Percentiles rank a stretch among this genome's conserved stretches.
Conservation (phyloP, 805 yeast species). For the Lachancea cidri region DNA sequence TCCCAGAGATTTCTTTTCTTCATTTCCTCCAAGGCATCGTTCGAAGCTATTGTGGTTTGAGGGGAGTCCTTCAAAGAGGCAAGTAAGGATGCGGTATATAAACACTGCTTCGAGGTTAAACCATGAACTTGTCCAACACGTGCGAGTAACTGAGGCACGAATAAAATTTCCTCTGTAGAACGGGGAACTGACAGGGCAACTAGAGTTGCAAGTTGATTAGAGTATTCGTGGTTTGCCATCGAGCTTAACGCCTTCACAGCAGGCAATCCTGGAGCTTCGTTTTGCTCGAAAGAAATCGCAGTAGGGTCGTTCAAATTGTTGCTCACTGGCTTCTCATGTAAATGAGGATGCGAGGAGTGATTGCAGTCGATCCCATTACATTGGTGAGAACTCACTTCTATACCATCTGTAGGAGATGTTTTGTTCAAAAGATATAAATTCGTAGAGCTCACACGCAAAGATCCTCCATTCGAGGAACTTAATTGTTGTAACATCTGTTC, state of each 20-base stretch:
- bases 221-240: slow-evolving; percentile 46
- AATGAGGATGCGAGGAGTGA: slow-evolving; percentile 10
- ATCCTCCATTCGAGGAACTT: slow-evolving; percentile 19
- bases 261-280: slow-evolving; percentile 72
- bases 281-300: slow-evolving; percentile 50
- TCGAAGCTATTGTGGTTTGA: slow-evolving; percentile 22
- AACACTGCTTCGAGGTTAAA: slow-evolving; percentile 64
- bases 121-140: slow-evolving; percentile 68
- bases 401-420: slow-evolving; percentile 9
- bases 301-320: slow-evolving; percentile 25
- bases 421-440: slow-evolving; percentile 33
- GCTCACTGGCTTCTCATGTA: slow-evolving; percentile 26
- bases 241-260: slow-evolving; percentile 60
- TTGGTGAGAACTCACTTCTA: background rate
- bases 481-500: slow-evolving; percentile 21
- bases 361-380: slow-evolving; percentile 8
- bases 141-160: slow-evolving; percentile 67
- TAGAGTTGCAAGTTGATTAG: slow-evolving; percentile 45
- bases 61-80: slow-evolving; percentile 58
- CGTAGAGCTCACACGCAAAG: slow-evolving; percentile 30
- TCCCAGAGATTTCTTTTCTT: slow-evolving; percentile 24
- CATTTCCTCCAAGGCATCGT: slow-evolving; percentile 14
- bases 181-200: slow-evolving; percentile 74
- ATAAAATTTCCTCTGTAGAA: slow-evolving; percentile 71
- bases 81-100: slow-evolving; percentile 62